Conservation (phyloP, 306 rosid genomes). For the Ochetophila trinervis region DNA sequence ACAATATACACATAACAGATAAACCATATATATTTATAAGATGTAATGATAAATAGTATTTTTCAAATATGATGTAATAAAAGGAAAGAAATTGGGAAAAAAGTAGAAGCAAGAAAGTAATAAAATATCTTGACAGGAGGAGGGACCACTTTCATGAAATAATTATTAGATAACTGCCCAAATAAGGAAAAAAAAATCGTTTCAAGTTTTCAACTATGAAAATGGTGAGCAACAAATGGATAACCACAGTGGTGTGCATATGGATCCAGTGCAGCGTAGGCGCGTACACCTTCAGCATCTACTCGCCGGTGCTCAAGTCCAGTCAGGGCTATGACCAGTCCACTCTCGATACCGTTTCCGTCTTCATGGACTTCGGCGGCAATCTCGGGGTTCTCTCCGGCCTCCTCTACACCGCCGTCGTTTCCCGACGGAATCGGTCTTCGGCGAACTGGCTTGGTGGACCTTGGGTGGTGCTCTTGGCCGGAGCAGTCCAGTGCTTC, state of each 20-base stretch:
- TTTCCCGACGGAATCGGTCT: conserved; percentile 4
- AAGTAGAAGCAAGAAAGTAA: too few species aligned
- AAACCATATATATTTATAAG: too few species aligned
- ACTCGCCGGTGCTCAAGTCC: conserved; percentile 71
- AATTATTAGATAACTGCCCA: too few species aligned
- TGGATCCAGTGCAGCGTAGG: conserved; percentile 90
- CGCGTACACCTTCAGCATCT: conserved; percentile 81
- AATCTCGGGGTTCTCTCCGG: conserved; percentile 80
- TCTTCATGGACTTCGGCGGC: conserved; percentile 90
- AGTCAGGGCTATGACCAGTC: conserved; percentile 74
- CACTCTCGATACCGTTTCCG: conserved; percentile 86
- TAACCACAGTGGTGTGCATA: conserved; percentile 54
- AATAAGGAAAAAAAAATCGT: too few species aligned
- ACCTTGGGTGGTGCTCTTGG: conserved; percentile 65
- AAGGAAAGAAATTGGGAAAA: too few species aligned
- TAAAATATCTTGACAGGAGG: too few species aligned
- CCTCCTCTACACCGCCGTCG: conserved; percentile 68
- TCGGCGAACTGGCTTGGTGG: conserved; percentile 27
- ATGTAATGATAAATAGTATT: too few species aligned
- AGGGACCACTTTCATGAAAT: too few species aligned
- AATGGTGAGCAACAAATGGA: conserved; percentile 58
- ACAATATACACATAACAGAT: too few species aligned
- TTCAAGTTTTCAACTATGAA: conserved; percentile 4
- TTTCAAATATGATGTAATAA: too few species aligned
- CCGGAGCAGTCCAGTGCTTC: conserved; percentile 60